A percentile compares a stretch with the other conserved stretches of the same genome.
Evolutionary conservation across 495 filamentous ascomycete genomes (phyloP).

Genomic region (Cercophora samala): DNA sequence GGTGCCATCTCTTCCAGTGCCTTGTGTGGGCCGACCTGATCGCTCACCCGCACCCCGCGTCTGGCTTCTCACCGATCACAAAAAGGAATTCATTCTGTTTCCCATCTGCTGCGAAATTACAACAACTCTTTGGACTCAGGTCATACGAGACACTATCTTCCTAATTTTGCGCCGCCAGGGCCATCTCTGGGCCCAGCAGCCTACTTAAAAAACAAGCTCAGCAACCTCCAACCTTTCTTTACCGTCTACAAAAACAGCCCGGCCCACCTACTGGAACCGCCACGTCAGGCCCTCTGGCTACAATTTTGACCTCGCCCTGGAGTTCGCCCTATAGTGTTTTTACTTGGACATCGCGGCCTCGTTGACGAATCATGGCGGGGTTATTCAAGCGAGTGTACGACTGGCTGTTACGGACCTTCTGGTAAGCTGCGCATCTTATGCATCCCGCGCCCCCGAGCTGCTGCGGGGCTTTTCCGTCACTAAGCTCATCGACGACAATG

Average conservation of each 20-base stretch:
- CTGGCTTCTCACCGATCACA: slow-evolving; percentile 26
- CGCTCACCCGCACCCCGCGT: slow-evolving; percentile 29
- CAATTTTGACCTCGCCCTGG: not conserved
- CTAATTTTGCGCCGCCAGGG: slow-evolving; percentile 34
- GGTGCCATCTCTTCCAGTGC: slow-evolving; percentile 21
- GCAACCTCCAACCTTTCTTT: slow-evolving; percentile 22
- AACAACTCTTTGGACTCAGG: slow-evolving; percentile 25
- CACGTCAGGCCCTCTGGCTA: not conserved
- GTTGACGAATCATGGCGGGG: slow-evolving; percentile 33
- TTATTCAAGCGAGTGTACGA: slow-evolving; percentile 90
- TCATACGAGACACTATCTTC: slow-evolving; percentile 51
- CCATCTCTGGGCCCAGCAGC: slow-evolving; percentile 37
- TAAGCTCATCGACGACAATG: slow-evolving; percentile 18
- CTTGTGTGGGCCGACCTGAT: slow-evolving; percentile 27
- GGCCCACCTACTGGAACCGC: slow-evolving; percentile 8
- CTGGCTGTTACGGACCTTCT: slow-evolving; percentile 96
- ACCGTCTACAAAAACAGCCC: slow-evolving; percentile 14
- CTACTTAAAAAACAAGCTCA: slow-evolving; percentile 32
- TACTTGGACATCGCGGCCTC: not conserved
- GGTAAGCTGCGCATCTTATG: slow-evolving; percentile 59
- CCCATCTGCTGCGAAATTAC: slow-evolving; percentile 34
- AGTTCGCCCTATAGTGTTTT: not conserved
- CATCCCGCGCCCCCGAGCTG: slow-evolving; percentile 16
- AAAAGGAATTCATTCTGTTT: slow-evolving; percentile 25
- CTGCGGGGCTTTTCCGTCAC: slow-evolving; percentile 20